Base-by-base conservation (phyloP, 805 yeast genomes). In the Kuraishia hungarica region DNA sequence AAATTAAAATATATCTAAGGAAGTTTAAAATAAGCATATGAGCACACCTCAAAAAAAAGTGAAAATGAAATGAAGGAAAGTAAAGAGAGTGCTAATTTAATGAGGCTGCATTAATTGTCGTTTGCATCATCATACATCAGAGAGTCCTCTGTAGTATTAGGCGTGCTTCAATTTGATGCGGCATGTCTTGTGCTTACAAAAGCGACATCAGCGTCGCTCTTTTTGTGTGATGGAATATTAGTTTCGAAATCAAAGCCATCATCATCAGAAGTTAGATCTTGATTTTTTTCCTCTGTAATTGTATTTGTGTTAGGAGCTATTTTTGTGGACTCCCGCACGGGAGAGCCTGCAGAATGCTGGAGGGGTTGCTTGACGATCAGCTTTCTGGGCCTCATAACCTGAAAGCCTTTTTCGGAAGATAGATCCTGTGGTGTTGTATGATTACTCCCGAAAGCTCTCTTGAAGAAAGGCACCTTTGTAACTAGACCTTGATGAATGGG, bases 361-460 rank as follows among this genome's bases (percentile, higher is more conserved):
- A 10, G 3, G 43, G 43, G 43, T 17, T 43, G 22, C 46, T 39
- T 53, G 17, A 56, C 60, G 39, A 60, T 56, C 35, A 60, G 17
- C 29, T 60, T 59, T 21, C 58, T 48, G 8, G 72, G 72, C 54
- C 72, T 62, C 60, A 64, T 59, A 8, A 69, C 73, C 39, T 63
- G 61, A 54, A 69, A 69, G 2, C 68, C 67, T 13, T 29, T 51
- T 8, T 54, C 53, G 11, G 23, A 6, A 6, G 10, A 21, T n/a
- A 29, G 10, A 24, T 7, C 47, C n/a, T 47, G 35, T 20, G 19
- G 19, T 20, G 48, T 26, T 6, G 23, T 29, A 29, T n/a, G 51
- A 15, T 35, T 3, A 8, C 19, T 26, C 5, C 47, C 46, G 21
- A 21, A 43, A 4, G 35, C 39, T 2, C 19, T n/a, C 19, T 52